phyloP scores from a whole-genome alignment of 2,329 filamentous ascomycete species.

The Ophiostoma tasmaniense region DNA sequence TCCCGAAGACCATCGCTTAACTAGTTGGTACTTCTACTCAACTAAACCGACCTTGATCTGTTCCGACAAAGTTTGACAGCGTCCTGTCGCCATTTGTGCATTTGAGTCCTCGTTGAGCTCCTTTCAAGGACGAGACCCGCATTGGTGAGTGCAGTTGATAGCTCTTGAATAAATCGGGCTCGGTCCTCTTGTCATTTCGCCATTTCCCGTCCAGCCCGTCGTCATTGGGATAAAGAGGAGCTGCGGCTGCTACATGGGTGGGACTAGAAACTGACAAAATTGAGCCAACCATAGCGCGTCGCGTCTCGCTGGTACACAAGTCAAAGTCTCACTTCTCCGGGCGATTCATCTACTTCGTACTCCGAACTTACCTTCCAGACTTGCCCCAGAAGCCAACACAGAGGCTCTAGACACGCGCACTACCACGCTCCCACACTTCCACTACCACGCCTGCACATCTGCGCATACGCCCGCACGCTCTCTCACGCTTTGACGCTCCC shows the following conservation, averaged over 20 bases:
- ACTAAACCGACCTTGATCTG: background rate
- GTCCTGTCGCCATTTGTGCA: background rate
- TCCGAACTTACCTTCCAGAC: background rate
- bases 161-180: too few relatives aligned
- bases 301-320: background rate
- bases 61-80: background rate
- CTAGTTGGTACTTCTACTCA: background rate
- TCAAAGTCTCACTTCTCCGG: background rate
- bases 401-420: background rate
- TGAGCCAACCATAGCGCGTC: constrained; percentile 8
- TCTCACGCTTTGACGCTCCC: background rate
- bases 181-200: background rate
- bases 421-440: background rate
- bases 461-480: background rate
- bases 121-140: background rate
- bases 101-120: too few relatives aligned
- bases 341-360: background rate
- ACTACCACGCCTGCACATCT: background rate
- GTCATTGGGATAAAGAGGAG: background rate
- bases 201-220: background rate
- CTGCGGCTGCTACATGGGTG: background rate
- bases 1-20: background rate
- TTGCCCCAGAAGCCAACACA: background rate
- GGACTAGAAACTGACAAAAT: background rate
- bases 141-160: background rate